Base-by-base conservation (phyloP, 331 rosid species). In the Telfairia occidentalis region DNA sequence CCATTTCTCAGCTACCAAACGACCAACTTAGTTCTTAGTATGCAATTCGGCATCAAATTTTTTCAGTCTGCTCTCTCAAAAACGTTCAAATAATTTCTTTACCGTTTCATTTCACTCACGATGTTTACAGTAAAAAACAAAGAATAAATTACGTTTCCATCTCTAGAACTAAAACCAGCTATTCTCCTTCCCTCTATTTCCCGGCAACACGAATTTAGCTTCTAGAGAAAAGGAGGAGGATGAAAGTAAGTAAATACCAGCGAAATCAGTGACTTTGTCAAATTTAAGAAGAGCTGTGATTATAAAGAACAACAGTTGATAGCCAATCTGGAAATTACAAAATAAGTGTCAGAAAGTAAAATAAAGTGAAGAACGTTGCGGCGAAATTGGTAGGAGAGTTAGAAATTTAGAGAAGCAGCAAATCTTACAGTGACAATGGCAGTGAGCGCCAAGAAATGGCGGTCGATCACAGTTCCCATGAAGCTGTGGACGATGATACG, bases 211-310 rank as follows among this genome's bases (percentile, higher is more conserved):
- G 29, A 57, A 7, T 5, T 38, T 2, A 42, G 24, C 30, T 59
- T 76, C 26, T 29, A 5, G 15, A 21, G 29, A 43, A 60, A 43
- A 12, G 11, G 10, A 59, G 48, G 3, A 1, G n/a, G 43, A 45
- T 34, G 35, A 57, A 59, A 45, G 38, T 57, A 13, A 21, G 7
- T 40, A 15, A 65, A 42, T 88, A 94, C 97, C 99, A 0, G 97
- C 99, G 70, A 92, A 92, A 85, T 95, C 99, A 75, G 99, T 95
- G 85, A 95, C 83, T 80, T 92, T 95, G 57, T 95, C 99, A 74
- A 95, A 90, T 82, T 86, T 95, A 81, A 95, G 90, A 70, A 95
- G 90, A 65, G 99, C 99, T 46, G 99, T 95, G 88, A 92, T 30
- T 52, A 92, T 66, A 78, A 95, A 95, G 83, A 95, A 95, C 59